phyloP scores from a whole-genome alignment of 179 eudicot species.

The Silene noctiflora region DNA sequence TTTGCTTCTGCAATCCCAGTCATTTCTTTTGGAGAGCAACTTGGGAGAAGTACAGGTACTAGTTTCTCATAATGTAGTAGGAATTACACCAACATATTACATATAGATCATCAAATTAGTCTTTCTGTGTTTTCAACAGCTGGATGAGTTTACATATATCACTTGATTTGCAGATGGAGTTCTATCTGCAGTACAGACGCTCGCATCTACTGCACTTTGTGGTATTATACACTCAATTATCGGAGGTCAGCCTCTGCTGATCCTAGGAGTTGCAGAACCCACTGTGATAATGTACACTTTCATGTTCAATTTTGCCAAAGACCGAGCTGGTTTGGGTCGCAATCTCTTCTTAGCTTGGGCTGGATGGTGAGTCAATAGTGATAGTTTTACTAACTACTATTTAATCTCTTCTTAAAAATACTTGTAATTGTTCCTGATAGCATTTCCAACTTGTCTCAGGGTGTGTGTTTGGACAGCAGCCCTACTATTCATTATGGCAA shows the following conservation, averaged over 20 bases:
- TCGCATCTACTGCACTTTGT: constrained; percentile 80
- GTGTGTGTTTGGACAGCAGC: constrained; percentile 92
- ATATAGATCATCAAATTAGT: neutral
- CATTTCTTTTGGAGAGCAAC: constrained; percentile 83
- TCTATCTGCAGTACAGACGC: constrained; percentile 31
- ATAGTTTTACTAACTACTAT: neutral
- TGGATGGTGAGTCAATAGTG: constrained; percentile 62
- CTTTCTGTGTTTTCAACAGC: no score
- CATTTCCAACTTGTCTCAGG: constrained; percentile 37
- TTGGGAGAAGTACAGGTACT: constrained; percentile 69
- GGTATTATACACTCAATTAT: constrained; percentile 92
- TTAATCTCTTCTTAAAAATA: neutral
- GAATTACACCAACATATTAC: neutral
- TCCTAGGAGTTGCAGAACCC: constrained; percentile 93
- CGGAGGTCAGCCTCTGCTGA: constrained; percentile 90
- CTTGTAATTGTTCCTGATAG: constrained; percentile 4
- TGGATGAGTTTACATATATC: neutral
- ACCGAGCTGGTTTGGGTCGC: constrained; percentile 70
- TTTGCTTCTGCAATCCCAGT: constrained; percentile 93
- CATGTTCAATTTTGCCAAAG: constrained; percentile 88
- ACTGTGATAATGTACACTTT: constrained; percentile 92
- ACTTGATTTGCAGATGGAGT: constrained; percentile 62
- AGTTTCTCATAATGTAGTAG: neutral
- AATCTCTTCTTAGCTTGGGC: constrained; percentile 85
- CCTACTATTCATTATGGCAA: constrained; percentile 71